These are phyloP conservation scores for Globisporangium recalcitrans DNA, from an alignment of 352 stramenopile genomes.

Conservation along the genomic window DNA sequence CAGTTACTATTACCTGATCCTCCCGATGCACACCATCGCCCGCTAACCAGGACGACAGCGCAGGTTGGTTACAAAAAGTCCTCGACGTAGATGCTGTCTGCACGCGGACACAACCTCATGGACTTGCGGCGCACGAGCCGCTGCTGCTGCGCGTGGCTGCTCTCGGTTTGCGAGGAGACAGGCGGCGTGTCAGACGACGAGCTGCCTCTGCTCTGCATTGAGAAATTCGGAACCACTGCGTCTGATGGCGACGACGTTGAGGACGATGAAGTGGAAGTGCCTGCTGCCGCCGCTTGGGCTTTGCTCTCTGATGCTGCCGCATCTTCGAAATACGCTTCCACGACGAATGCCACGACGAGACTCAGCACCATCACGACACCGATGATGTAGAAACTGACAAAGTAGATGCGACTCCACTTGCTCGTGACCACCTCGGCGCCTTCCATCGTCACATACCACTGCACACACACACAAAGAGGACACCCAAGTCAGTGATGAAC, in stretches of 20 bases:
- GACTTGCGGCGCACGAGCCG: conserved; percentile 18
- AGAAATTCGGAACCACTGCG: conserved; percentile 1
- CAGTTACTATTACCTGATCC: no score
- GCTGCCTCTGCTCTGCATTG: background rate
- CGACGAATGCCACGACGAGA: conserved; percentile 62
- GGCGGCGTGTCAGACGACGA: background rate
- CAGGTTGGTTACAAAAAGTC: conserved; percentile 27
- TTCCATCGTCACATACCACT: conserved; percentile 74
- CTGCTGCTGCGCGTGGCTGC: conserved; percentile 7
- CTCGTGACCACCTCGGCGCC: conserved; percentile 45
- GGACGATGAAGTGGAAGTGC: background rate
- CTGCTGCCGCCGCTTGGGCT: background rate
- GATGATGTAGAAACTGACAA: conserved; percentile 69
- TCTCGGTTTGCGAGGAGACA: conserved; percentile 2
- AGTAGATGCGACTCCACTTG: conserved; percentile 58
- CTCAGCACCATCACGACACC: conserved; percentile 70
- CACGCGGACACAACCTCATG: conserved; percentile 25
- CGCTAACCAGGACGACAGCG: no score
- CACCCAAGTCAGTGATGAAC: background rate
- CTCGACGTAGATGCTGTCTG: conserved; percentile 41
- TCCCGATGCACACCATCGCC: no score
- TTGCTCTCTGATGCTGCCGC: conserved; percentile 8
- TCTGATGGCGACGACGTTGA: background rate
- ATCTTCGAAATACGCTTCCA: conserved; percentile 54
- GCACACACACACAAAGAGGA: background rate